A percentile compares a stretch with the other conserved stretches of the same genome.
Conservation (phyloP, 306 rosid species). For the Luffa aegyptiaca region DNA sequence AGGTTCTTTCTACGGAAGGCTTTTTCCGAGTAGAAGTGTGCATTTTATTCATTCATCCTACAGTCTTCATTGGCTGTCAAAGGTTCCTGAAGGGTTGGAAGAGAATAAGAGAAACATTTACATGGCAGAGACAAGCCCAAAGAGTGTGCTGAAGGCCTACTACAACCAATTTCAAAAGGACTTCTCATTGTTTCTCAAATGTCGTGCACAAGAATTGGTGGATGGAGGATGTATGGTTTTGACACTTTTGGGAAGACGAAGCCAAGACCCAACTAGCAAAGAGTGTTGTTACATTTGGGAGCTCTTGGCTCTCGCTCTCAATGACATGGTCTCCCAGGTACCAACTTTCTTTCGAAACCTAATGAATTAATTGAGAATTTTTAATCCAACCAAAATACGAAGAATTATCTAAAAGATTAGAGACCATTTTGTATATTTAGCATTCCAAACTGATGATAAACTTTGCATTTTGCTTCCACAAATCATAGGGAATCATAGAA, state of each 20-base stretch:
- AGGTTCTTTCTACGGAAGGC: conserved; percentile 40
- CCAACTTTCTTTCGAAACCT: too few species aligned
- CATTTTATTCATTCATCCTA: conserved; percentile 36
- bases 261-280: conserved; percentile 6
- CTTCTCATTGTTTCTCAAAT: conserved; percentile 22
- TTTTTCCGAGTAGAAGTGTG: conserved; percentile 26
- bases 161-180: conserved; percentile 23
- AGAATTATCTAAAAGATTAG: too few species aligned
- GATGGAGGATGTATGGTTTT: conserved; percentile 32
- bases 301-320: conserved; percentile 22
- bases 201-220: conserved; percentile 27
- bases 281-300: neutral
- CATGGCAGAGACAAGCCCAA: conserved; percentile 19
- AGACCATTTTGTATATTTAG: too few species aligned
- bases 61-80: conserved; percentile 34
- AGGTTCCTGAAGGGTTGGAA: conserved; percentile 25
- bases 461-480: neutral
- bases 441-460: too few species aligned
- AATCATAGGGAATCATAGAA: conserved; percentile 27
- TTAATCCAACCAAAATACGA: too few species aligned
- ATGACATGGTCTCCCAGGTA: conserved; percentile 41
- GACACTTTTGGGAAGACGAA: conserved; percentile 20
- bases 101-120: conserved; percentile 19
- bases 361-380: too few species aligned
- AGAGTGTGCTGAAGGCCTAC: conserved; percentile 13